Base-by-base conservation (phyloP, 2,329 filamentous ascomycete genomes). In the Pseudocercospora fuligena region DNA sequence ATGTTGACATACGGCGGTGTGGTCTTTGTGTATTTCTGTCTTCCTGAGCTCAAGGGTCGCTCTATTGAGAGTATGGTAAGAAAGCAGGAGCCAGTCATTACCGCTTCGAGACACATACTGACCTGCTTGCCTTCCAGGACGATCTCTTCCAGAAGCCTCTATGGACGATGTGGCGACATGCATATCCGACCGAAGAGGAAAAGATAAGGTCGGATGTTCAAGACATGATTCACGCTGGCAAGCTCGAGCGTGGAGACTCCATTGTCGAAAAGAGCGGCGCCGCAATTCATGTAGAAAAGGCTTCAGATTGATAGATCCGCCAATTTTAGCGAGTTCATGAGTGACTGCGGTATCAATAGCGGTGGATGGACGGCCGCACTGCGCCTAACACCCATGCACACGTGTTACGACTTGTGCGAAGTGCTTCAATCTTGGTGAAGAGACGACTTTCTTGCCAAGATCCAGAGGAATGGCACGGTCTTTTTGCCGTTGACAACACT, bases 171-270 rank as follows among this genome's bases (percentile, higher is more conserved):
- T 71, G 54, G 36, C 66, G 60, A 54, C 66, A 69, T 33, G 69
- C 68, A 3, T 71, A 71, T 40, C 68, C 69, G n/a, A 70, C 64
- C 2, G 68, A 71, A 43, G 68, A 70, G 16, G 69, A 71, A 25
- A 71, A 71, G 62, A 58, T 71, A 16, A 53, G 69, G 16, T 64
- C 64, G 29, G 69, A 71, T 36, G 69, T 71, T 19, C 66, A 67
- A 43, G 69, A 68, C 14, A 64, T 64, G 61, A 61, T 62, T n/a
- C 49, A 56, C n/a, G 47, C 25, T 36, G 60, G 57, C 12, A 70
- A 63, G 59, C 36, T 68, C 47, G 69, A 67, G 61, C 58, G 29
- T 27, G 60, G 49, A 53, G 54, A 66, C 27, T 64, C 61, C 16
- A 47, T 51, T 36, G 64, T 27, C 11, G 53, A 63, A 33, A 66